Base-by-base conservation (phyloP, 2,329 filamentous ascomycete species). In the Pseudocercospora cruenta region DNA sequence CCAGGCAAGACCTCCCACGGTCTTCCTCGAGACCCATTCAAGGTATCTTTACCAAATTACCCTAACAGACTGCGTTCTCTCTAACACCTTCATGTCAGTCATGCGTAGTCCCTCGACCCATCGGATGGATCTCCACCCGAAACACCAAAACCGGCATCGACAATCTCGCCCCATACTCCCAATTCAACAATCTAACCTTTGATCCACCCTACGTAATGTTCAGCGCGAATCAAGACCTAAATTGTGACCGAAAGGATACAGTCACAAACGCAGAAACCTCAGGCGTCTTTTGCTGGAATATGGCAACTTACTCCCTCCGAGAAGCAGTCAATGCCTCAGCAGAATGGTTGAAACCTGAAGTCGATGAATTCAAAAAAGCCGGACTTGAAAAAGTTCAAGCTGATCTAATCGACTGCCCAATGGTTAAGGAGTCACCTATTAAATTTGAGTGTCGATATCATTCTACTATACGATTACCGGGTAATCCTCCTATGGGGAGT, bases 181-280 rank as follows among this genome's bases (percentile, higher is more conserved):
- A 89, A 76, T 89, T 89, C 81, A 87, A 85, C 75, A 88, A 88
- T 69, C 81, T 89, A 0, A 87, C 85, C 33, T 89, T 87, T 76
- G 85, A 88, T 72, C 87, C 86, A 0, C 87, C 87, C 0, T 87
- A 87, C 71, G 83, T 89, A 28, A 86, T 89, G 83, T 89, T 89
- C 81, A n/a, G 22, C 22, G 58, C 43, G 12, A 49, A 60, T 10
- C 58, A 51, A 31, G 45, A 60, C n/a, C 8, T 60, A 22, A 28
- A 60, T 16, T 19, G 24, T 8, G 4, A 21, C 2, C 43, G 28
- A 8, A 49, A 60, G 28, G 39, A 60, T 24, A 33, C 39, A 9
- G 39, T 60, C 28, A 14, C 8, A 10, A 60, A 60, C 74, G 83
- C 79, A 68, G 85, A 88, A 73, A 69, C 79, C 5, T 87, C 85